Evolutionary conservation across 139 green algal species (phyloP), one percentile per base, ranked within the genome.

Genomic region (Coelastrella sp.): DNA sequence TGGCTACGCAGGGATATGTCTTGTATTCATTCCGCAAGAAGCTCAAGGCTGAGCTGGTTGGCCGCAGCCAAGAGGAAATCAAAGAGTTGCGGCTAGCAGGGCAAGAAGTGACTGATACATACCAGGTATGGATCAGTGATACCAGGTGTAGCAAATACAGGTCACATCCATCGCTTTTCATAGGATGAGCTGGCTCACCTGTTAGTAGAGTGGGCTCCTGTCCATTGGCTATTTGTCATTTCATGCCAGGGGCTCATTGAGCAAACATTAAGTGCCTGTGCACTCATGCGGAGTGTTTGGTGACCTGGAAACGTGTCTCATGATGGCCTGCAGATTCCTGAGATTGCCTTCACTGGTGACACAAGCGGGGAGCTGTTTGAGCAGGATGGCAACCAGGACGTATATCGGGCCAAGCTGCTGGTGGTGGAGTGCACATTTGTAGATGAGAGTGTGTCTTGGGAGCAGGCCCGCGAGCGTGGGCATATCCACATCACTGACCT

Each of bases 301-400:
- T 47, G 32, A 47, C 32, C 32, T 47, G 32, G 32, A 47, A 47
- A 47, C 32, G 0, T 47, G 32, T 47, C 32, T 47, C 32, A 1
- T 47, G 0, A 47, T 47, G 32, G 5, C 6, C 23, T 83, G 7
- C 92, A 96, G 91, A 90, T 96, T 0, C 94, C 95, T 17, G 95
- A 97, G 89, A 91, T 98, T 5, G 95, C 96, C 0, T 99, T 98
- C 94, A 99, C 97, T 3, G 97, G 96, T 3, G 97, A 99, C 94
- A 98, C 97, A 57, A 97, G 92, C 1, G 83, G 87, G 0, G 94
- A 95, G 5, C 97, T 97, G 58, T 89, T 97, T 22, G 87, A 95
- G 80, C 11, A 75, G 14, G 80, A 88, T n/a, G 71, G 80, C 57
- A 71, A 71, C 8, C 68, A 82, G 17, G 94, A 95, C 71, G 92